phyloP scores from a whole-genome alignment of 1,284 basidiomycete species.

The Cystobasidium slooffiae region DNA sequence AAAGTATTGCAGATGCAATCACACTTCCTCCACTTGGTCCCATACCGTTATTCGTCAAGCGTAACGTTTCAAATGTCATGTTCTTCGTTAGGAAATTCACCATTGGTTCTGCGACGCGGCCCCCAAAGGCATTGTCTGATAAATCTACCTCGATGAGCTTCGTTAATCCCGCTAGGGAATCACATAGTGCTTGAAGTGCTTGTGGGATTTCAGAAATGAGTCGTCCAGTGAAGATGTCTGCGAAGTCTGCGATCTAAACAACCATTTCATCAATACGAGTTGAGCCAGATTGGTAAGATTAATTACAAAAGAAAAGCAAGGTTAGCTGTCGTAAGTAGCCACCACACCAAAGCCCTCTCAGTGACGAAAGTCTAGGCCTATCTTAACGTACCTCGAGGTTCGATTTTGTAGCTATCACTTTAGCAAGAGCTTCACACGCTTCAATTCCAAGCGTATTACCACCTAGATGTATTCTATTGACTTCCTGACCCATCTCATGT shows the following conservation, averaged over 20 bases:
- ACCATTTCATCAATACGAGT: too few relatives aligned
- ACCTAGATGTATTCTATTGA: conserved; percentile 90
- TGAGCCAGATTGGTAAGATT: too few relatives aligned
- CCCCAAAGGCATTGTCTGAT: conserved; percentile 96
- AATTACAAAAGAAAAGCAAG: too few relatives aligned
- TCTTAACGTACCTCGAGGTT: conserved; percentile 79
- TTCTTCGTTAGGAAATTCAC: conserved; percentile 69
- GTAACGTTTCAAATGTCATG: conserved; percentile 71
- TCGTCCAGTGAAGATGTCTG: conserved; percentile 97
- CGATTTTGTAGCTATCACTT: conserved; percentile 73
- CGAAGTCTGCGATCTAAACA: conserved; percentile 84
- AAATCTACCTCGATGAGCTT: conserved; percentile 86
- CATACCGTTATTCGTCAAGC: conserved; percentile 95
- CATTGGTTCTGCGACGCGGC: conserved; percentile 91
- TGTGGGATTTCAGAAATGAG: conserved; percentile 93
- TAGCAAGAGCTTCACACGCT: conserved; percentile 82
- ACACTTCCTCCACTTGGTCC: conserved; percentile 87
- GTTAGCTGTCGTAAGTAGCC: too few relatives aligned
- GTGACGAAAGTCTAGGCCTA: too few relatives aligned
- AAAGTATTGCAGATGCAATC: conserved; percentile 74
- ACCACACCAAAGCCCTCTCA: too few relatives aligned
- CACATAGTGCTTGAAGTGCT: conserved; percentile 85
- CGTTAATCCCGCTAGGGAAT: conserved; percentile 78
- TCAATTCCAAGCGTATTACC: conserved; percentile 96
- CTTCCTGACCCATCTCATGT: conserved; percentile 64